A percentile compares a stretch with the other conserved stretches of the same genome.
Conservation (phyloP, 2,329 filamentous ascomycete genomes). For the Hysterium pulicare region DNA sequence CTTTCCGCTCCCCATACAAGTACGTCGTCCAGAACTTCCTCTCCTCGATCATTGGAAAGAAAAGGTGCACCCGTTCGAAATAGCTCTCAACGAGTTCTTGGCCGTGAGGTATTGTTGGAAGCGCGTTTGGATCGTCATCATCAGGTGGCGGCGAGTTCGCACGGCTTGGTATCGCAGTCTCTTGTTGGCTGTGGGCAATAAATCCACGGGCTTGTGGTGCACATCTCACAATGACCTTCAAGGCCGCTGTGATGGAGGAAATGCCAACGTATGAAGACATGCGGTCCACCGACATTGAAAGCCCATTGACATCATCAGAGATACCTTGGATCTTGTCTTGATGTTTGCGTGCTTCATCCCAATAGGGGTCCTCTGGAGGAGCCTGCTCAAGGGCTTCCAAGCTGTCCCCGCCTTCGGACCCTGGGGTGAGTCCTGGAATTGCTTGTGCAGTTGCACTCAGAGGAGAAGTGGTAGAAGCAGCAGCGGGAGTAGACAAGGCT, state of each 20-base stretch:
- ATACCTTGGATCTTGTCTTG: conserved; percentile 47
- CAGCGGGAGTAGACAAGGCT: conserved; percentile 40
- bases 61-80: conserved; percentile 69
- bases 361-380: conserved; percentile 61
- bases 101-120: conserved; percentile 60
- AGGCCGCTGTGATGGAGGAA: conserved; percentile 70
- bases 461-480: conserved; percentile 30
- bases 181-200: conserved; percentile 43
- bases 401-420: conserved; percentile 50
- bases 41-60: conserved; percentile 72
- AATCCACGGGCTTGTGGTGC: conserved; percentile 50
- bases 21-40: conserved; percentile 65
- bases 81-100: conserved; percentile 71
- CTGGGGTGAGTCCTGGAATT: conserved; percentile 35
- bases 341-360: conserved; percentile 59
- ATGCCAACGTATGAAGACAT: conserved; percentile 67
- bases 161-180: conserved; percentile 35
- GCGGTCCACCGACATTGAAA: conserved; percentile 61
- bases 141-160: conserved; percentile 36
- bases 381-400: conserved; percentile 66
- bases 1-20: conserved; percentile 59
- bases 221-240: conserved; percentile 64
- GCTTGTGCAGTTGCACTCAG: conserved; percentile 19
- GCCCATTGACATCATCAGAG: conserved; percentile 68
- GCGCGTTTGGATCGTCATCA: conserved; percentile 39